phyloP scores from a whole-genome alignment of 2,329 filamentous ascomycete species.

The Monilinia vaccinii-corymbosi region DNA sequence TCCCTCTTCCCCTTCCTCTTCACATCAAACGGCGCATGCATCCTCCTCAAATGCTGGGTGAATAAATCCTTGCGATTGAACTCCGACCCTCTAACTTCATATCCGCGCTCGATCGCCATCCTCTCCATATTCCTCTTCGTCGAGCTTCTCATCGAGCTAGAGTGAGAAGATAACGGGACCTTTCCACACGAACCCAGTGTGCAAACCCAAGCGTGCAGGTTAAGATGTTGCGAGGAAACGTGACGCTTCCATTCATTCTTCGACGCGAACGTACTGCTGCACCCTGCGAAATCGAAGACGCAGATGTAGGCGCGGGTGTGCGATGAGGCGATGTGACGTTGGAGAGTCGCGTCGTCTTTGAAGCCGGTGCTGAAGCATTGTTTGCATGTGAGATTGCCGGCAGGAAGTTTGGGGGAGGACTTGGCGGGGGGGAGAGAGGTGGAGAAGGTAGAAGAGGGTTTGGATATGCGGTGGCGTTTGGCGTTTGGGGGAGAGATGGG shows the following conservation, averaged over 20 bases:
- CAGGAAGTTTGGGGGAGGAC: neutral
- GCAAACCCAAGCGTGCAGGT: slow-evolving; percentile 68
- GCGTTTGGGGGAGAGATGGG: slow-evolving; percentile 7
- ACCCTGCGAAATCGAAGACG: slow-evolving; percentile 71
- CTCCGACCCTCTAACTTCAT: slow-evolving; percentile 16
- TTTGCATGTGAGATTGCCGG: slow-evolving; percentile 11
- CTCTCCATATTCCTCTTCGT: slow-evolving; percentile 12
- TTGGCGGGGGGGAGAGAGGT: neutral
- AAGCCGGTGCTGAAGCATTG: slow-evolving; percentile 31
- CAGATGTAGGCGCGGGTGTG: slow-evolving; percentile 62
- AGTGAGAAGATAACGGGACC: slow-evolving; percentile 14
- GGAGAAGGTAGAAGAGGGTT: neutral
- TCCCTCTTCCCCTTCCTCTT: slow-evolving; percentile 32
- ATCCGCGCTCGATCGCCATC: neutral
- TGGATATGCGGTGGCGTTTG: slow-evolving; percentile 16
- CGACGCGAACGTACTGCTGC: slow-evolving; percentile 58
- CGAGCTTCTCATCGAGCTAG: neutral
- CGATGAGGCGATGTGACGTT: slow-evolving; percentile 36
- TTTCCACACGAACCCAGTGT: slow-evolving; percentile 28
- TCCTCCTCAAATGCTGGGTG: slow-evolving; percentile 77
- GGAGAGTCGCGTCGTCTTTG: slow-evolving; percentile 37
- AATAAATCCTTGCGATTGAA: slow-evolving; percentile 94
- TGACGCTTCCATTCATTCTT: slow-evolving; percentile 98
- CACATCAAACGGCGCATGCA: slow-evolving; percentile 55
- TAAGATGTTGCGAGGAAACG: slow-evolving; percentile 69